These are phyloP conservation scores for Nigrospora oryzae DNA, from an alignment of 2,329 filamentous ascomycete species.

Conservation along the genomic window DNA sequence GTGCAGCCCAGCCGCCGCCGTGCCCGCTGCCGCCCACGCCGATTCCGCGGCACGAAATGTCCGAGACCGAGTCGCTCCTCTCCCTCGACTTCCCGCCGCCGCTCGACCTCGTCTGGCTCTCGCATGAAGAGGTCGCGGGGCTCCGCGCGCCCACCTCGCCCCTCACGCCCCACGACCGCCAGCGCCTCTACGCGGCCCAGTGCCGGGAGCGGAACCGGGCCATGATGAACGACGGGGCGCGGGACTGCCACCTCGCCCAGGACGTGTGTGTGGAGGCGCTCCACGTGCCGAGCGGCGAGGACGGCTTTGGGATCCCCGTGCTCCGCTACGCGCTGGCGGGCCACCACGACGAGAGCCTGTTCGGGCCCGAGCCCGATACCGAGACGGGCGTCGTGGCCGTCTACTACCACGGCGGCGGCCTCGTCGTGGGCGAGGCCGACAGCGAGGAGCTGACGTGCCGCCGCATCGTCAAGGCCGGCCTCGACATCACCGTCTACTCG, in stretches of 20 bases:
- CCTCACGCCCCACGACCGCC: conserved; percentile 21
- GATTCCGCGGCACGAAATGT: too few relatives aligned
- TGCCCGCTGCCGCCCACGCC: too few relatives aligned
- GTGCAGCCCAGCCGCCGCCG: too few relatives aligned
- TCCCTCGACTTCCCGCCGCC: conserved; percentile 18
- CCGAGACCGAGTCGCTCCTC: too few relatives aligned
- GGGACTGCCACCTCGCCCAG: conserved; percentile 26
- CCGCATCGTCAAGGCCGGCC: conserved; percentile 24
- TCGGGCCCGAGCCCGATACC: not conserved
- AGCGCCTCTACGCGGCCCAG: conserved; percentile 29
- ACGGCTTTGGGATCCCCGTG: conserved; percentile 26
- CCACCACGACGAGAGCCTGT: conserved; percentile 1
- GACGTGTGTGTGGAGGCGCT: conserved; percentile 20
- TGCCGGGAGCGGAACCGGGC: conserved; percentile 26
- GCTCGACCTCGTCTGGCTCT: conserved; percentile 30
- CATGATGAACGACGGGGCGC: conserved; percentile 24
- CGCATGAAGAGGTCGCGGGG: conserved; percentile 23
- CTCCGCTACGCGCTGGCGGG: conserved; percentile 19
- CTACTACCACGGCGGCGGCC: conserved; percentile 40
- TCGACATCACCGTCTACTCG: conserved; percentile 28
- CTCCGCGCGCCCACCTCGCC: conserved; percentile 16
- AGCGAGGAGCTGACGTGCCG: conserved; percentile 40
- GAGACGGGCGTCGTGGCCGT: conserved; percentile 22
- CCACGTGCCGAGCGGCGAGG: conserved; percentile 21
- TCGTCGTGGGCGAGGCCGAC: conserved; percentile 37